phyloP scores from a whole-genome alignment of 2,329 filamentous ascomycete genomes.

The Colletotrichum siamense region DNA sequence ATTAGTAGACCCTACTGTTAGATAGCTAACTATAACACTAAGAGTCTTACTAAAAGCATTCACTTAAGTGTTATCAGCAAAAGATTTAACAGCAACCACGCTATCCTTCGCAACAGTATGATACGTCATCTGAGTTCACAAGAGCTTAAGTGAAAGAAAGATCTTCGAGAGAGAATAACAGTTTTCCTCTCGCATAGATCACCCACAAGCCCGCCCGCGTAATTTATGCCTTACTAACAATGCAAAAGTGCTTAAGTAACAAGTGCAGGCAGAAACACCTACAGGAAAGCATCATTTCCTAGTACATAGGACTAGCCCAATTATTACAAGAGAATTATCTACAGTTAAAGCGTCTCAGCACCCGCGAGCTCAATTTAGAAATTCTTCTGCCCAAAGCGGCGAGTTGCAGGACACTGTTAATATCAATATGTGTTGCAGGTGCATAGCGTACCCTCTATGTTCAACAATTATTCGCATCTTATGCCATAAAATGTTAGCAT shows the following conservation, averaged over 20 bases:
- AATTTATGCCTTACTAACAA: background rate
- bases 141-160: background rate
- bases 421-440: background rate
- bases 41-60: no score
- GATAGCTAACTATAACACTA: no score
- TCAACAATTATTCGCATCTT: fast-evolving
- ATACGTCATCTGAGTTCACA: background rate
- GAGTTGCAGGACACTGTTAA: background rate
- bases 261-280: background rate
- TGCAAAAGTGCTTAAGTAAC: background rate
- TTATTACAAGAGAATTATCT: background rate
- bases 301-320: background rate
- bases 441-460: fast-evolving
- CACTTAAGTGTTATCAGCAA: background rate
- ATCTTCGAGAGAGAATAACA: background rate
- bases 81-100: background rate
- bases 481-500: background rate
- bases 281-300: background rate
- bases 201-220: background rate
- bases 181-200: background rate
- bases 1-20: no score
- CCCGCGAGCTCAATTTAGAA: background rate
- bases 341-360: background rate
- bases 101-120: background rate
- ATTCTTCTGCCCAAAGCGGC: background rate